phyloP scores from a whole-genome alignment of 768 basidiomycete genomes.

The Atractiella rhizophila region DNA sequence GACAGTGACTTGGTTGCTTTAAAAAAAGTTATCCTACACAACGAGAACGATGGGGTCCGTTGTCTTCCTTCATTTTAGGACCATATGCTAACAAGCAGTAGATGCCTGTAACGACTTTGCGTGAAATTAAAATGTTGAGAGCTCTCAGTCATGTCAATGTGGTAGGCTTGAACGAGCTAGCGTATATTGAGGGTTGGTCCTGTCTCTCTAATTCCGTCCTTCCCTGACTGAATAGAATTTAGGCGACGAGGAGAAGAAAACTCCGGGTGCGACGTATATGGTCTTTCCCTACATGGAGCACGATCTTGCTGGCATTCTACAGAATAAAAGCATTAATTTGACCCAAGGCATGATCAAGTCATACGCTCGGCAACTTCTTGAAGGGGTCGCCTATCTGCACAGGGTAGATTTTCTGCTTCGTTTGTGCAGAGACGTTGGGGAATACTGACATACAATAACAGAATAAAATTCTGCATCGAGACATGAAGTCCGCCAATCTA shows the following conservation, averaged over 20 bases:
- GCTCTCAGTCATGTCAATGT: conserved; percentile 61
- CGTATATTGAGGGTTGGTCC: conserved; percentile 29
- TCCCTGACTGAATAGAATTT: background rate
- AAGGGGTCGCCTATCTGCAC: conserved; percentile 91
- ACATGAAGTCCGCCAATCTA: conserved; percentile 95
- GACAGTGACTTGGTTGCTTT: conserved; percentile 35
- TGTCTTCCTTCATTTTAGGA: background rate
- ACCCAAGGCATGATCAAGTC: conserved; percentile 70
- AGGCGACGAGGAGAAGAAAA: conserved; percentile 9
- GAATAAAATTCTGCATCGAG: conserved; percentile 92
- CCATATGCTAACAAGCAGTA: conserved; percentile 2
- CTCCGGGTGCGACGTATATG: conserved; percentile 70
- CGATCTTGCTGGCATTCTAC: conserved; percentile 77
- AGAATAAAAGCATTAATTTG: conserved; percentile 56
- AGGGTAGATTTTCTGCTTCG: conserved; percentile 29
- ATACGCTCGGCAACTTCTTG: conserved; percentile 85
- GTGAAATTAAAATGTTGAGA: conserved; percentile 92
- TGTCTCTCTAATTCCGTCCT: background rate
- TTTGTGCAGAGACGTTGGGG: no score
- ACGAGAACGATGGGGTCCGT: conserved; percentile 73
- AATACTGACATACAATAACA: conserved; percentile 18
- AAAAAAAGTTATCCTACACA: conserved; percentile 87
- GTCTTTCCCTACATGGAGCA: conserved; percentile 99
- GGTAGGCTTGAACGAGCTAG: conserved; percentile 74
- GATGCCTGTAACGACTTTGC: conserved; percentile 70